Evolutionary conservation across 176 grass and related monocot genomes (phyloP).

Genomic region (Ampelocalamus luodianensis): DNA sequence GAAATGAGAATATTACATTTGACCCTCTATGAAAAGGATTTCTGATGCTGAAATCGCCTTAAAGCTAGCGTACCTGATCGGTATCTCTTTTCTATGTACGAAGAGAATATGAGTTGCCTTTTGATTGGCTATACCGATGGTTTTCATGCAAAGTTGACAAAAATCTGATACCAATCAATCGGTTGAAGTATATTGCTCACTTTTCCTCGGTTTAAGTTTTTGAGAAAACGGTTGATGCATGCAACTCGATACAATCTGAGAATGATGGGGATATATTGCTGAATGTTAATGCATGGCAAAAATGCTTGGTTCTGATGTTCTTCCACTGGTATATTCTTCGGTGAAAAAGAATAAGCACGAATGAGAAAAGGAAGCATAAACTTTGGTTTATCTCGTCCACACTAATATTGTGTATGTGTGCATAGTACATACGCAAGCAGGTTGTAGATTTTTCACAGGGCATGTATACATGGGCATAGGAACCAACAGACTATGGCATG

Average conservation of each 20-base stretch:
- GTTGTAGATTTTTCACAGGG: too few species aligned
- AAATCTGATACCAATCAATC: background rate
- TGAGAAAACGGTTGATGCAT: too few species aligned
- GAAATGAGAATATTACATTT: conserved; percentile 18
- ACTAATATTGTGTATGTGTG: background rate
- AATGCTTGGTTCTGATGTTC: background rate
- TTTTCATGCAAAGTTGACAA: conserved; percentile 31
- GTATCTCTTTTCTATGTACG: background rate
- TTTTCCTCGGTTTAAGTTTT: too few species aligned
- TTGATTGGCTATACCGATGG: conserved; percentile 9
- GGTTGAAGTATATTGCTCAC: background rate
- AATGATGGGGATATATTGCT: background rate
- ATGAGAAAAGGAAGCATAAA: background rate
- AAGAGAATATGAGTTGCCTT: background rate
- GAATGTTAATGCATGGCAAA: background rate
- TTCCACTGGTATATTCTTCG: background rate
- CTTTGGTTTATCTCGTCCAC: background rate
- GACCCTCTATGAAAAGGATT: background rate
- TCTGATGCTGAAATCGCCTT: conserved; percentile 27
- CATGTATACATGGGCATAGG: too few species aligned
- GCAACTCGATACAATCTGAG: background rate
- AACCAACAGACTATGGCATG: too few species aligned
- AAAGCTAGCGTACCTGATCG: background rate
- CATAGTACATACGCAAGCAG: too few species aligned
- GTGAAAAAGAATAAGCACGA: background rate